Base-by-base conservation (phyloP, 2,329 filamentous ascomycete genomes). In the Fusarium lateritium region DNA sequence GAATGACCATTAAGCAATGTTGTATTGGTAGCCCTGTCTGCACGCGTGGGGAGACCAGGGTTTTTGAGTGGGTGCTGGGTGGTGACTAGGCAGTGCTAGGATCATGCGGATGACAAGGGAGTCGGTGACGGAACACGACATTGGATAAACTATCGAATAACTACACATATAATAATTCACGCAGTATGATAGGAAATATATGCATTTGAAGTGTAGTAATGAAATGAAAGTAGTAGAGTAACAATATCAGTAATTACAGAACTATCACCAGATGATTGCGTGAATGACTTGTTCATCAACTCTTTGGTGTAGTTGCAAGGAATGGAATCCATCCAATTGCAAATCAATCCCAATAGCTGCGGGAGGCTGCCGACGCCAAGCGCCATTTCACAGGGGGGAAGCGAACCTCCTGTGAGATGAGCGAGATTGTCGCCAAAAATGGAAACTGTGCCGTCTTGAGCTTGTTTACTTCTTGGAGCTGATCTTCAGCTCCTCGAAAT, bases 351-450 rank as follows among this genome's bases (percentile, higher is more conserved):
- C 19, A 43, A 53, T 43, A 44, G 33, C 46, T 66, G 44, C 57
- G 59, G 68, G 68, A 70, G 68, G 58, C 62, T 70, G 55, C 59
- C 50, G 39, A 56, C 42, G 46, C 58, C 65, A 68, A 71, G 65
- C 42, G 33, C 56, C 56, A 69, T 67, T 56, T 52, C 38, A 57
- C 38, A 44, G 38, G 43, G 58, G 42, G 17, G 28, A 36, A 22
- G 40, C 45, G 34, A 39, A 34, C 10, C 34, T 53, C n/a, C 42
- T 21, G 21, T 9, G n/a, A 34, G 7, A 17, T 34, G 43, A 36
- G 33, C 19, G 11, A 51, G 33, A 40, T 61, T 36, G 33, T 45
- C 19, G 10, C 54, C 54, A 65, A 36, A 40, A 60, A 54, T 42
- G 49, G 45, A 58, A 52, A 63, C 19, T 36, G 34, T n/a, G 49